Percentiles rank a stretch among this genome's conserved stretches.
Conservation (phyloP, 768 basidiomycete species). For the Macrolepiota fuliginosa region DNA sequence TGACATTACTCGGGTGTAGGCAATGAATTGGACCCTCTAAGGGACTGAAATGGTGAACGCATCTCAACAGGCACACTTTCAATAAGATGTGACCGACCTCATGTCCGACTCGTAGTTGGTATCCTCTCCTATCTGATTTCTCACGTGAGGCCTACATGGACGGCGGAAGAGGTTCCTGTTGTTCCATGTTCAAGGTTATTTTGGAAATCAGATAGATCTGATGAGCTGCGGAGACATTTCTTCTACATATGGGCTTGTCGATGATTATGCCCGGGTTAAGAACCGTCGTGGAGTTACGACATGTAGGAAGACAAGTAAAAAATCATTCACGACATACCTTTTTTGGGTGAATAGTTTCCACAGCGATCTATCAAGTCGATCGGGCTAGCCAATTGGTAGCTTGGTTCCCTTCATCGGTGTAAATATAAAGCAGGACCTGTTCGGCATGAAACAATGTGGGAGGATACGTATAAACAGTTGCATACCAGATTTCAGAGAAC, state of each 20-base stretch:
- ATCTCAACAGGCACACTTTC: neutral
- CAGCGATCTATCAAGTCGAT: neutral
- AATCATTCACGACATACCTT: neutral
- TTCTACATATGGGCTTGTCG: neutral
- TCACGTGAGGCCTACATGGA: neutral
- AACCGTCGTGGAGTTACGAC: neutral
- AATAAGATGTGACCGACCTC: neutral
- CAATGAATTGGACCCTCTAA: too few relatives aligned
- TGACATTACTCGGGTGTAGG: neutral
- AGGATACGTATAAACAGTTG: neutral
- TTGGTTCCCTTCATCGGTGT: neutral
- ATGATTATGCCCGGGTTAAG: neutral
- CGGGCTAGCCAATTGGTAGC: neutral
- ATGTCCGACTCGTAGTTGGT: neutral
- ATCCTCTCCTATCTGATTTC: neutral
- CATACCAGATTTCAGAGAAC: neutral
- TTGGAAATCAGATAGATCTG: slow-evolving; percentile 3
- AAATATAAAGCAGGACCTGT: neutral
- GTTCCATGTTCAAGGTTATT: neutral
- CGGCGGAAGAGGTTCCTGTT: neutral
- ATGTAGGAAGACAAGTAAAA: neutral
- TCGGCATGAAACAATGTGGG: slow-evolving; percentile 1
- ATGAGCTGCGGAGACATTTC: slow-evolving; percentile 9
- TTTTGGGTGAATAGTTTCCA: slow-evolving; percentile 2
- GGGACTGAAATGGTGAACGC: too few relatives aligned